phyloP scores from a whole-genome alignment of 169 alveolate species.

The Theileria luwenshuni region DNA sequence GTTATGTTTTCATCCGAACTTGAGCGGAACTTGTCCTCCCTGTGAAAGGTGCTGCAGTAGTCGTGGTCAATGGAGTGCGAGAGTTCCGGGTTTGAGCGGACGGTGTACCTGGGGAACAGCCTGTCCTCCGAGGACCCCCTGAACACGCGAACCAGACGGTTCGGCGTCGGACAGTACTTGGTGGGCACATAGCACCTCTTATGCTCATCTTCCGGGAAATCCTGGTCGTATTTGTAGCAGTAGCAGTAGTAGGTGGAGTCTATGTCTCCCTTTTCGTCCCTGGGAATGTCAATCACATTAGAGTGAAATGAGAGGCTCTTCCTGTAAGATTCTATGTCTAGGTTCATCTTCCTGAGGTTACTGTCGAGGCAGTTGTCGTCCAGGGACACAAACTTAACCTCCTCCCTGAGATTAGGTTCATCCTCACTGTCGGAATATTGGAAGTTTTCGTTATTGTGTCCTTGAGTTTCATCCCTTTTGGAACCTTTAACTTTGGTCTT shows the following conservation, averaged over 20 bases:
- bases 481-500: too few species aligned
- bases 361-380: slow-evolving; percentile 32
- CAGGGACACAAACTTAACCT: background rate
- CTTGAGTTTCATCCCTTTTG: background rate
- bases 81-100: background rate
- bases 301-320: slow-evolving; percentile 5
- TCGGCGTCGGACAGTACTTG: slow-evolving; percentile 39
- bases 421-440: background rate
- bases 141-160: slow-evolving; percentile 34
- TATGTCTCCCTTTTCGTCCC: background rate
- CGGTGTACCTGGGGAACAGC: slow-evolving; percentile 12
- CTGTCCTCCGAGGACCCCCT: slow-evolving; percentile 22
- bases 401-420: background rate
- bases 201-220: slow-evolving; percentile 16
- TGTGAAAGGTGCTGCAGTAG: slow-evolving; percentile 1
- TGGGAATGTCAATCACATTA: slow-evolving; percentile 13
- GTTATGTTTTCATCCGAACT: slow-evolving; percentile 6
- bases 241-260: slow-evolving; percentile 19
- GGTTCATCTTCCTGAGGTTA: slow-evolving; percentile 5
- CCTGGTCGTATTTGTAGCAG: slow-evolving; percentile 18
- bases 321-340: slow-evolving; percentile 7
- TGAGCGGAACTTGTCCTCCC: background rate
- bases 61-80: background rate
- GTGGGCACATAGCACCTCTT: slow-evolving; percentile 58
- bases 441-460: background rate